A percentile compares a stretch with the other conserved stretches of the same genome.
Evolutionary conservation across 345 rosid species (phyloP).

Genomic region (Acer saccharum): DNA sequence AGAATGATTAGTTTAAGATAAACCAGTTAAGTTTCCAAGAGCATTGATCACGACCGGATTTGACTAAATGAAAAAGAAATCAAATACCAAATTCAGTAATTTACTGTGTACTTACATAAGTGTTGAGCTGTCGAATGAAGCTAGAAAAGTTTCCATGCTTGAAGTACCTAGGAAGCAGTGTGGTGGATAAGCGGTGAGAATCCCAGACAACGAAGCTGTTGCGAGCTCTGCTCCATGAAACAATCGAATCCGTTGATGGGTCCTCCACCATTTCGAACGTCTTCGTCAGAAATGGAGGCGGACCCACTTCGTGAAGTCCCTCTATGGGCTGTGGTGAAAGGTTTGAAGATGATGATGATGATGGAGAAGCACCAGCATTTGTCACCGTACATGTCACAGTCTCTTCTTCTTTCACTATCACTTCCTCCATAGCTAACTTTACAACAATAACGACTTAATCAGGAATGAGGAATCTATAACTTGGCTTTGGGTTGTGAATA

Average conservation of each 20-base stretch:
- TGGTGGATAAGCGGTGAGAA: constrained; percentile 47
- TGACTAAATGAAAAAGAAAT: background rate
- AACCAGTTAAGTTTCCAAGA: too few species aligned
- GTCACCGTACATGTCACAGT: constrained; percentile 38
- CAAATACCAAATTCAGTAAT: background rate
- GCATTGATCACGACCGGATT: too few species aligned
- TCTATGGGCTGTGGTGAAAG: constrained; percentile 68
- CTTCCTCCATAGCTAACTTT: constrained; percentile 31
- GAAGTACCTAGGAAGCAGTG: constrained; percentile 67
- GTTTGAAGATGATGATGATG: constrained; percentile 46
- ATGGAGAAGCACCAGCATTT: constrained; percentile 24
- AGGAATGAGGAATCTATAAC: too few species aligned
- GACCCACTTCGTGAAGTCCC: constrained; percentile 72
- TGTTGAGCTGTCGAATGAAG: constrained; percentile 78
- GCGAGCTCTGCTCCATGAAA: constrained; percentile 64
- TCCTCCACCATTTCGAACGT: constrained; percentile 77
- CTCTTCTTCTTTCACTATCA: constrained; percentile 49
- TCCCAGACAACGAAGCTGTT: constrained; percentile 77
- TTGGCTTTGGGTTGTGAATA: background rate
- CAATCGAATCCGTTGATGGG: constrained; percentile 57
- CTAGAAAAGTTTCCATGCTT: constrained; percentile 77
- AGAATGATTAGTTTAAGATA: too few species aligned
- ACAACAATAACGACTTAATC: too few species aligned
- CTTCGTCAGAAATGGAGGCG: constrained; percentile 75
- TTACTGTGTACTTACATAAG: constrained; percentile 51